Evolutionary conservation across 2,329 filamentous ascomycete species (phyloP).

Genomic region (Lasiodiplodia sp.): DNA sequence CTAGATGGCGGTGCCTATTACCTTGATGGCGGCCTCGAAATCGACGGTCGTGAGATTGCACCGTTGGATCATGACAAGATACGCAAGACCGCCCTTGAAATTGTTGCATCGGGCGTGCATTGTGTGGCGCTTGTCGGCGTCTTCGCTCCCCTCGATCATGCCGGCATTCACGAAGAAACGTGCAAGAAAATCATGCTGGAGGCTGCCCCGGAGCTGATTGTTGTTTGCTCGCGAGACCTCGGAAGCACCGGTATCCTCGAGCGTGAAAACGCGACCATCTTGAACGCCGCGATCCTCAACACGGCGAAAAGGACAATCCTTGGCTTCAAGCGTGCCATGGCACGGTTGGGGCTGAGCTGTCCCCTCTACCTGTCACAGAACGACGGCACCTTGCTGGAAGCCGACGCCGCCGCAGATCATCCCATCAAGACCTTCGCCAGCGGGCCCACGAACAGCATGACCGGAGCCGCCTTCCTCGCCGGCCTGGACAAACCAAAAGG

Average conservation of each 20-base stretch:
- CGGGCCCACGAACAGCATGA: slow-evolving; percentile 67
- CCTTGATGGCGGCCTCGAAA: slow-evolving; percentile 47
- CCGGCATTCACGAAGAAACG: slow-evolving; percentile 51
- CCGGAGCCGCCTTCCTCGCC: slow-evolving; percentile 62
- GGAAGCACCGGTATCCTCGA: slow-evolving; percentile 59
- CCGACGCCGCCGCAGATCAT: slow-evolving; percentile 60
- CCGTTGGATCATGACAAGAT: slow-evolving; percentile 51
- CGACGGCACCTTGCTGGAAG: slow-evolving; percentile 67
- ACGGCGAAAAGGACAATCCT: slow-evolving; percentile 65
- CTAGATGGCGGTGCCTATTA: slow-evolving; percentile 53
- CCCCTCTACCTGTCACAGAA: slow-evolving; percentile 68
- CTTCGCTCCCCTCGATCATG: slow-evolving; percentile 56
- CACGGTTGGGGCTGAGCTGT: slow-evolving; percentile 57
- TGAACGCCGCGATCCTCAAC: slow-evolving; percentile 68
- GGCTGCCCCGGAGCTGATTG: neutral
- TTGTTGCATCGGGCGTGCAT: slow-evolving; percentile 48
- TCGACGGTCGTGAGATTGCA: slow-evolving; percentile 57
- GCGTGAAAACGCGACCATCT: slow-evolving; percentile 69
- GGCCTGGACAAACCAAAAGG: slow-evolving; percentile 34
- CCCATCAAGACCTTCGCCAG: slow-evolving; percentile 70
- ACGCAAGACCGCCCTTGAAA: slow-evolving; percentile 41
- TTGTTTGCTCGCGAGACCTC: slow-evolving; percentile 29
- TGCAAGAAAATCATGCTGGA: slow-evolving; percentile 48
- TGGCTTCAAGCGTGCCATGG: slow-evolving; percentile 63
- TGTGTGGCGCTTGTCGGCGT: slow-evolving; percentile 55